Conservation (phyloP, 1,284 basidiomycete genomes). For the Moesziomyces parantarcticus region DNA sequence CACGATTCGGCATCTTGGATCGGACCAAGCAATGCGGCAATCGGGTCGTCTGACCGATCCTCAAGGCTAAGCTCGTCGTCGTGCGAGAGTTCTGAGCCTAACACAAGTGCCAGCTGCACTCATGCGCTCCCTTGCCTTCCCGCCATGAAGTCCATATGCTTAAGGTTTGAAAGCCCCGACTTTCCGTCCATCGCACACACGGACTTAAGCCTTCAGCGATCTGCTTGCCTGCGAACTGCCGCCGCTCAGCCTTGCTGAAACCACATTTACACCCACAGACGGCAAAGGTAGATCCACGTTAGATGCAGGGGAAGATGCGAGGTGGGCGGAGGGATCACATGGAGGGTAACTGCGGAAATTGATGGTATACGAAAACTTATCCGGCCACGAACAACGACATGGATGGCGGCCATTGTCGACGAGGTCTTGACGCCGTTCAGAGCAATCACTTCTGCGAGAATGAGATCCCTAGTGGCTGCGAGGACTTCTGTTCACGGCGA, state of each 20-base stretch:
- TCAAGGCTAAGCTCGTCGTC: not conserved
- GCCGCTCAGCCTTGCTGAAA: not conserved
- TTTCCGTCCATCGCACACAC: too few species aligned
- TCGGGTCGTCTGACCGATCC: not conserved
- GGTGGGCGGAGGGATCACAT: not conserved
- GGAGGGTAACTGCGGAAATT: conserved; percentile 2
- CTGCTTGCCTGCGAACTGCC: not conserved
- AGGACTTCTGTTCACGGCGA: too few species aligned
- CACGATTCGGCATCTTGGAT: not conserved
- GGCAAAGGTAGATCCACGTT: not conserved
- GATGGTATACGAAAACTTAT: conserved; percentile 12
- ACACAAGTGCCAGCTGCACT: too few species aligned
- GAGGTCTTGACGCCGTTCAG: not conserved
- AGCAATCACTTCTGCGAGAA: too few species aligned
- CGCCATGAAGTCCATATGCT: too few species aligned
- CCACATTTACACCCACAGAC: not conserved
- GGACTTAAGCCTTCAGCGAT: too few species aligned
- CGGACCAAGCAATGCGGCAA: not conserved
- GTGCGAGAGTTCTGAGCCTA: too few species aligned
- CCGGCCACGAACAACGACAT: not conserved
- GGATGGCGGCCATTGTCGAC: too few species aligned
- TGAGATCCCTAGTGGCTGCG: too few species aligned
- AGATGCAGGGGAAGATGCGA: conserved; percentile 1
- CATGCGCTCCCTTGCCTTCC: too few species aligned
- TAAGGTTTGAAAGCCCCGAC: too few species aligned